Evolutionary conservation across 2,329 filamentous ascomycete genomes (phyloP).

Genomic region (Fusarium decemcellulare): DNA sequence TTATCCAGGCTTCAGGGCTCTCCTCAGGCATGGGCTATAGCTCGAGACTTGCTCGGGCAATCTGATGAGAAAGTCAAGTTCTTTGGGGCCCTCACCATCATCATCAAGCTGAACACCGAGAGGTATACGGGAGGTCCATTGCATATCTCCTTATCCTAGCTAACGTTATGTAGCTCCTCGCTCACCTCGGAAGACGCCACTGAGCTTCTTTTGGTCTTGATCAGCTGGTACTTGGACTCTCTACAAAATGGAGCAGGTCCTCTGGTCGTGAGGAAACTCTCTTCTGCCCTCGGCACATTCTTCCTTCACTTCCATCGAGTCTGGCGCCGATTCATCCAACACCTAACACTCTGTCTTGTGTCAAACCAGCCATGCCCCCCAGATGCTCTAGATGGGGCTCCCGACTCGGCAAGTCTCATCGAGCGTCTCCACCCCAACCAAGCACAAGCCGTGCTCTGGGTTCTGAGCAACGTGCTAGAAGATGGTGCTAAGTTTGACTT

Average conservation of each 20-base stretch:
- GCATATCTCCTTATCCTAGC: not conserved
- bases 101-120: constrained; percentile 94
- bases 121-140: constrained; percentile 65
- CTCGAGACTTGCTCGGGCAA: constrained; percentile 79
- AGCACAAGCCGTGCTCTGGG: constrained; percentile 74
- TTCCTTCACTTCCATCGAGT: constrained; percentile 78
- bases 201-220: constrained; percentile 71
- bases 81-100: constrained; percentile 93
- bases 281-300: constrained; percentile 82
- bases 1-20: constrained; percentile 86
- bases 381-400: constrained; percentile 45
- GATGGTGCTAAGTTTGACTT: constrained; percentile 71
- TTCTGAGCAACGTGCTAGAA: constrained; percentile 60
- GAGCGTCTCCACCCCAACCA: constrained; percentile 62
- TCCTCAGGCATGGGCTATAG: constrained; percentile 87
- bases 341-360: constrained; percentile 70
- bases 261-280: constrained; percentile 80
- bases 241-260: constrained; percentile 66
- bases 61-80: constrained; percentile 85
- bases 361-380: constrained; percentile 43
- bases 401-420: constrained; percentile 62
- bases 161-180: constrained; percentile 54
- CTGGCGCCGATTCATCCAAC: constrained; percentile 77
- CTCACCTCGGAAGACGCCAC: constrained; percentile 71
- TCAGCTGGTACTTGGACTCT: constrained; percentile 73